phyloP scores from a whole-genome alignment of 116 monocot species.

The Cymodocea nodosa region DNA sequence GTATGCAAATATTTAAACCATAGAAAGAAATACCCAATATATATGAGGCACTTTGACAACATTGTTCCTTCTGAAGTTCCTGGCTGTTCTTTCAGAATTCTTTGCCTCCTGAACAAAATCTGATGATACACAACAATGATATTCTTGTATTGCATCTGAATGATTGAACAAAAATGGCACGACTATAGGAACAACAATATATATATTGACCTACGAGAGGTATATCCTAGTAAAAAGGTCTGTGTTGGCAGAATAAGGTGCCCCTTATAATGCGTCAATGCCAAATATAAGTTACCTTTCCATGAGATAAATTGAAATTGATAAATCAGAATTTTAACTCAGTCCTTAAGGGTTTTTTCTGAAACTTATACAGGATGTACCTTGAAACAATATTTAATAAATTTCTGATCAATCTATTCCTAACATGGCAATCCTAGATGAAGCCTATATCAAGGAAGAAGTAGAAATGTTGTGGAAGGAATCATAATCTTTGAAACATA shows the following conservation, averaged over 20 bases:
- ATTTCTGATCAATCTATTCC: too few relatives aligned
- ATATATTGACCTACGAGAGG: neutral
- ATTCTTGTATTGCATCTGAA: neutral
- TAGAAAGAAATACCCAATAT: constrained; percentile 44
- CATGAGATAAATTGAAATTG: too few relatives aligned
- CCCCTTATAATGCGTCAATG: neutral
- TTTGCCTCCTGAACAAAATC: constrained; percentile 92
- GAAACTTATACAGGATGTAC: too few relatives aligned
- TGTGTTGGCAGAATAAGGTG: neutral
- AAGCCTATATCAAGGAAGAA: too few relatives aligned
- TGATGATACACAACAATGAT: constrained; percentile 6
- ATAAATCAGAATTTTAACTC: too few relatives aligned
- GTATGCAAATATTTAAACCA: neutral
- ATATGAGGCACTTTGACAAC: constrained; percentile 52
- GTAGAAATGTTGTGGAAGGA: too few relatives aligned
- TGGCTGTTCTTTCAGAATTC: constrained; percentile 80
- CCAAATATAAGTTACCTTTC: neutral
- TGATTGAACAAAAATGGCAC: constrained; percentile 1
- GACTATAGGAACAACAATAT: neutral
- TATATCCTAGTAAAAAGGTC: neutral
- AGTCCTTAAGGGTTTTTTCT: too few relatives aligned
- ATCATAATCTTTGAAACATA: too few relatives aligned
- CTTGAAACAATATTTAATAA: too few relatives aligned
- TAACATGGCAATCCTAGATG: too few relatives aligned
- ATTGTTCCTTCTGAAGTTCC: constrained; percentile 57